Evolutionary conservation across 306 rosid genomes (phyloP), one percentile per base, ranked within the genome.

Genomic region (Cercis canadensis): DNA sequence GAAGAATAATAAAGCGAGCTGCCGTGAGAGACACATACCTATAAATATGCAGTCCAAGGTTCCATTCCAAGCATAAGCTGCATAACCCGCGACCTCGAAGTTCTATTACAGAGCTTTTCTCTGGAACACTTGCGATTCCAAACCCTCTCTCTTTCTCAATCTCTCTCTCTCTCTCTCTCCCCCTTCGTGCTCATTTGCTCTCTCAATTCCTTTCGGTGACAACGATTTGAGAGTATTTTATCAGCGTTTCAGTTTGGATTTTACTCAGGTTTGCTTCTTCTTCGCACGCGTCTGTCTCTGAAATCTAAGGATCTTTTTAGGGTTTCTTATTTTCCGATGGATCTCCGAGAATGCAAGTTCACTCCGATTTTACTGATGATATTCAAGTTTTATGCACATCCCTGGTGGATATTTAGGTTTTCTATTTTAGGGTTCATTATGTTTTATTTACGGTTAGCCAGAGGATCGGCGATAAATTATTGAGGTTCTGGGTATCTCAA

Each of bases 201-300:
- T n/a, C n/a, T n/a, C n/a, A n/a, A n/a, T 9, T 7, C 10, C 0
- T 43, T 4, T 11, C 4, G n/a, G 13, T 11, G 4, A 43, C 49
- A 12, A 43, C n/a, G 8, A 13, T 29, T 14, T 4, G 11, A 31
- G 7, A 13, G n/a, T 7, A 4, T 37, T 59, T 37, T 0, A 17
- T 15, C 17, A 1, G 47, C 11, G 3, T 59, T 34, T 59, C 31
- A 11, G 13, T n/a, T 36, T 29, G 9, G 24, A 7, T 5, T 50
- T 15, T 31, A 4, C 60, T 24, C 65, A 59, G 65, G 65, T 59
- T 59, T 59, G 65, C 65, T 59, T 8, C 45, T 57, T n/a, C 19
- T 58, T 58, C 45, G 19, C 6, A n/a, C 64, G 62, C 16, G 41
- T 5, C 50, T 44, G n/a, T n/a, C 52, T 46, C 52, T 46, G 21